Conservation (phyloP, 805 yeast species). For the Torulaspora gathmanii region DNA sequence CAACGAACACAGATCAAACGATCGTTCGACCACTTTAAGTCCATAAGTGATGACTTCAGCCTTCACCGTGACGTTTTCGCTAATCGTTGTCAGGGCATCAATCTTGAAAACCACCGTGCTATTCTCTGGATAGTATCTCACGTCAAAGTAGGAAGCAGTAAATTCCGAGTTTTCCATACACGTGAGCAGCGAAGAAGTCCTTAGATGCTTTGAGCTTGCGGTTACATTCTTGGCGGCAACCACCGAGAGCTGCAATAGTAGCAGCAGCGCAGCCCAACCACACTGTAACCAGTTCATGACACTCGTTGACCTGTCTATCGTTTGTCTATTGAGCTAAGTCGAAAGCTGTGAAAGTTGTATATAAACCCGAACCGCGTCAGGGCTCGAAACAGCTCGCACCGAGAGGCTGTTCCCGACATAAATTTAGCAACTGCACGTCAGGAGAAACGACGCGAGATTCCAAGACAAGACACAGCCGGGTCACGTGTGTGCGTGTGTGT, state of each 20-base stretch:
- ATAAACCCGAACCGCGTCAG: background rate
- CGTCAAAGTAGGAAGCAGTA: slow-evolving; percentile 79
- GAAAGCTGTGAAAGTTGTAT: background rate
- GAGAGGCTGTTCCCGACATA: background rate
- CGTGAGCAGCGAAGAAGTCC: slow-evolving; percentile 70
- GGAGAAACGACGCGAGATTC: background rate
- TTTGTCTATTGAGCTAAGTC: background rate
- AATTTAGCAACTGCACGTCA: background rate
- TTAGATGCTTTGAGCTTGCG: slow-evolving; percentile 31
- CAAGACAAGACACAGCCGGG: background rate
- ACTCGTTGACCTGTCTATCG: background rate
- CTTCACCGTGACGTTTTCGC: slow-evolving; percentile 64
- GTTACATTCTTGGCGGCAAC: slow-evolving; percentile 7
- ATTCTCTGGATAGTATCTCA: slow-evolving; percentile 63
- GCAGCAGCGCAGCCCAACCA: slow-evolving; percentile 1
- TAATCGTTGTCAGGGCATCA: slow-evolving; percentile 72
- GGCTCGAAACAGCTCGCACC: no score
- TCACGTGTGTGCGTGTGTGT: no score
- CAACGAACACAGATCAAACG: slow-evolving; percentile 62
- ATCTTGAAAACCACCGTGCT: slow-evolving; percentile 59
- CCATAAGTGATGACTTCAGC: slow-evolving; percentile 77
- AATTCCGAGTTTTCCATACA: slow-evolving; percentile 89
- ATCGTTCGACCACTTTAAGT: slow-evolving; percentile 50
- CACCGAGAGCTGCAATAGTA: background rate
- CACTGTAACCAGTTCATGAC: slow-evolving; percentile 3